Percentiles rank a stretch among this genome's conserved stretches.
Conservation (phyloP, 768 basidiomycete species). For the Leucosporidium creatinivorum region DNA sequence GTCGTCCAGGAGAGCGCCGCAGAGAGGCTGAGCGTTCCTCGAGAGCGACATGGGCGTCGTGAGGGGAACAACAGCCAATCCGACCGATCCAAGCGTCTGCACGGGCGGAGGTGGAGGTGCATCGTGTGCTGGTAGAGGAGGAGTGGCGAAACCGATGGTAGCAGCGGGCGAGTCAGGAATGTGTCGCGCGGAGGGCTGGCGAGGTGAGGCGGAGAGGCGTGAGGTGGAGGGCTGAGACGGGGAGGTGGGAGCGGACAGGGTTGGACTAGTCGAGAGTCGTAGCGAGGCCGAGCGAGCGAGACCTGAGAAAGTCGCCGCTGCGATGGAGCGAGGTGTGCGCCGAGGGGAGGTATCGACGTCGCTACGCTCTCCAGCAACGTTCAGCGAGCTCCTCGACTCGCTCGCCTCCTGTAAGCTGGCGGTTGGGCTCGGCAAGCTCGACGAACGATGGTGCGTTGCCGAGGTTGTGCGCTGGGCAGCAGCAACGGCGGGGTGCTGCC, state of each 20-base stretch:
- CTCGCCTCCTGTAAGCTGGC: not conserved
- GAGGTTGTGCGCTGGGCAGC: not conserved
- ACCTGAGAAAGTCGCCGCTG: conserved; percentile 4
- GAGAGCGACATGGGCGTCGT: conserved; percentile 18
- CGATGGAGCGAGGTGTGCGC: conserved; percentile 4
- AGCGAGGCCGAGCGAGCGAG: conserved; percentile 5
- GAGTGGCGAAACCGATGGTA: conserved; percentile 7
- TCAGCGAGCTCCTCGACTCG: not conserved
- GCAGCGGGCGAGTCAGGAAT: not conserved
- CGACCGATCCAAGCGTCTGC: conserved; percentile 11
- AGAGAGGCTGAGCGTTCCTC: conserved; percentile 31
- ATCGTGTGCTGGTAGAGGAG: not conserved
- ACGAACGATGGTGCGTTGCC: not conserved
- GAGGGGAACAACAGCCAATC: conserved; percentile 20
- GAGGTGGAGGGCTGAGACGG: not conserved
- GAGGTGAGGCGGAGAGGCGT: not conserved
- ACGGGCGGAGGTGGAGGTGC: not conserved
- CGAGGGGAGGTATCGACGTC: not conserved
- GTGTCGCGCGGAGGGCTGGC: not conserved
- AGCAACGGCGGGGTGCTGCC: not conserved
- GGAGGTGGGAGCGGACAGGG: not conserved
- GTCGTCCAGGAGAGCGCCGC: conserved; percentile 36
- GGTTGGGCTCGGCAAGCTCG: conserved; percentile 2
- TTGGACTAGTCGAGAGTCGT: not conserved
- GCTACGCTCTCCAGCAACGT: not conserved